Base-by-base conservation (phyloP, 768 basidiomycete species). In the Tricholoma sp. region DNA sequence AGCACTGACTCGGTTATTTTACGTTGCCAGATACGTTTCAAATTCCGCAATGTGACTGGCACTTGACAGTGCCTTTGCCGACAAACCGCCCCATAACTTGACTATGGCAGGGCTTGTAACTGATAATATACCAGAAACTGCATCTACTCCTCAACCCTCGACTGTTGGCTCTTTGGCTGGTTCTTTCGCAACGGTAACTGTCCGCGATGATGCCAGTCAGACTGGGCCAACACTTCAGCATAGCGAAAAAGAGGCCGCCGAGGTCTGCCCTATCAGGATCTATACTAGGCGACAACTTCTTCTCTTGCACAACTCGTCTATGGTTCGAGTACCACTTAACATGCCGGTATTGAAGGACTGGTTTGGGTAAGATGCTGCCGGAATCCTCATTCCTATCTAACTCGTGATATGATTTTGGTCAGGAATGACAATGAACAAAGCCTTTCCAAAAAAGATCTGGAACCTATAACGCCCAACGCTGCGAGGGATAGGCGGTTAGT, bases 311-410 rank as follows among this genome's bases (percentile, higher is more conserved):
- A 82, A 80, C 60, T 93, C 91, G n/a, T 86, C 89, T 21, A 74
- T 93, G 39, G 87, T 94, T 22, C 76, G 80, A 59, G 74, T 78
- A 22, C 91, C 92, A 5, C 67, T 74, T 52, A 82, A 83, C 61
- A 92, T 94, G 92, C 91, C 91, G 51, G 76, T 82, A 47, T 74
- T 94, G 52, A 91, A 86, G 74, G 83, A 87, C 47, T 94, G 91
- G 91, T 94, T 93, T 72, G 91, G 91, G 91, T 94, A 69, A 58
- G 83, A 75, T 37, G 54, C 57, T 59, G n/a, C 37, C 57, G 57
- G 21, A 50, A 53, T 37, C 54, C 29, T 52, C 35, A 52, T 60
- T 57, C 47, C 47, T 50, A 31, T 58, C 57, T 61, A 61, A 63
- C 52, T 56, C 61, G 52, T 32, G 52, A 39, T 47, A 9, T 7